Evolutionary conservation across 192 early-diverging fungal genomes (phyloP), one percentile per base, ranked within the genome.

Genomic region (Backusella circina): DNA sequence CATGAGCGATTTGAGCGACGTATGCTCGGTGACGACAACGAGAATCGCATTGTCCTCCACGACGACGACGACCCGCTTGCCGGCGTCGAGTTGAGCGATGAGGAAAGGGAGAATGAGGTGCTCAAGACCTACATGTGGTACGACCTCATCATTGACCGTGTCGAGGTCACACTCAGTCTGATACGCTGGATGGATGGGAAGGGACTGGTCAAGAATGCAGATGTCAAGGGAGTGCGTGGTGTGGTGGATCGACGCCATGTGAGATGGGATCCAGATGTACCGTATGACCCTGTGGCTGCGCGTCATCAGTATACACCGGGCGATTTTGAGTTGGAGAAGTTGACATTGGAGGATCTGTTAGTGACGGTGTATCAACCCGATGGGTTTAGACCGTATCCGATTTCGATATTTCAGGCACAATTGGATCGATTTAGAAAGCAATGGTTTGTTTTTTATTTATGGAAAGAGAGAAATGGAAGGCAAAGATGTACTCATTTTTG

Each of bases 121-220:
- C 66, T 79, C 32, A 83, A 51, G 31, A 68, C 77, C 3, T 83
- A 72, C 65, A 83, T 80, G 82, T 83, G 82, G 86, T 99, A 94
- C 83, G 94, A 97, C 70, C 54, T 97, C 33, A 90, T 86, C 13
- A 87, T 97, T 35, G 86, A 95, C 65, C 85, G 89, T 18, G 88
- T 98, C 7, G 93, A 97, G 51, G 90, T 97, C 6, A 90, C 93
- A 5, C 80, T 99, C 16, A 93, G 90, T 51, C 84, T 97, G 13
- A 94, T 94, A 88, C 86, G 94, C 50, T 97, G 93, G 93, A 86
- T 97, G 71, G 95, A 97, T 74, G 95, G 95, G 32, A 91, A 89
- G 67, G 92, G 93, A 9, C 75, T 95, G 21, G 89, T 99, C 13
- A 89, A 94, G 75, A 91, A 90, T 84, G 93, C 92, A 30, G 90